These are phyloP conservation scores for Platanus orientalis DNA, from an alignment of 164 flowering plant genomes.

Conservation along the genomic window DNA sequence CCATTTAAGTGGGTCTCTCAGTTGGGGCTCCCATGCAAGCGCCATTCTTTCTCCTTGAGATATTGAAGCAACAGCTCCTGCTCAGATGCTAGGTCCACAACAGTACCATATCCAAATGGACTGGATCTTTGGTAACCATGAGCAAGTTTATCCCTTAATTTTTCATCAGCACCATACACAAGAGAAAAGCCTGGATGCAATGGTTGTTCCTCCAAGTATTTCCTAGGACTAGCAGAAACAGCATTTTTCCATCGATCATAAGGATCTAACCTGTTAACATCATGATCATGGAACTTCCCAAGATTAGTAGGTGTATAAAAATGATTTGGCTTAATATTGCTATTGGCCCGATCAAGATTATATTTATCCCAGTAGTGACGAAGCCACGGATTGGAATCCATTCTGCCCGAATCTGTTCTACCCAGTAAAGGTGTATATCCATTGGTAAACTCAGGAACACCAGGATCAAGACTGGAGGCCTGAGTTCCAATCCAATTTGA, in stretches of 20 bases:
- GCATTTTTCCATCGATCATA: conserved; percentile 37
- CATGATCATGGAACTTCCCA: conserved; percentile 24
- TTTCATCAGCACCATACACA: conserved; percentile 26
- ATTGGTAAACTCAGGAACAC: conserved; percentile 21
- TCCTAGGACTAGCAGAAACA: conserved; percentile 17
- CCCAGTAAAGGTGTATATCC: conserved; percentile 34
- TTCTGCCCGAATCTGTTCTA: conserved; percentile 29
- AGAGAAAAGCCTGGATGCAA: conserved; percentile 24
- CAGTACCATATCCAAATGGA: conserved; percentile 32
- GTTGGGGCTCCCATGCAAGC: conserved; percentile 35
- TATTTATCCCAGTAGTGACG: conserved; percentile 41
- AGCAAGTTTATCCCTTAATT: conserved; percentile 25
- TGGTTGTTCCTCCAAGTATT: conserved; percentile 24
- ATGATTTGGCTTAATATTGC: conserved; percentile 20
- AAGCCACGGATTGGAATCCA: conserved; percentile 48
- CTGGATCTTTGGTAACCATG: conserved; percentile 35
- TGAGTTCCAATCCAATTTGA: conserved; percentile 22
- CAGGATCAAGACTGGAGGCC: conserved; percentile 18
- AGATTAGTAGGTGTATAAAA: conserved; percentile 18
- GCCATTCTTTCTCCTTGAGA: conserved; percentile 71
- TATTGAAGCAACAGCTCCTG: conserved; percentile 54
- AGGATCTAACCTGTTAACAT: conserved; percentile 25
- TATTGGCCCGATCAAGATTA: conserved; percentile 22
- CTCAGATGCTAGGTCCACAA: conserved; percentile 36
- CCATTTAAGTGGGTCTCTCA: conserved; percentile 22